Base-by-base conservation (phyloP, 257 asterid genomes). In the Rauvolfia tetraphylla region DNA sequence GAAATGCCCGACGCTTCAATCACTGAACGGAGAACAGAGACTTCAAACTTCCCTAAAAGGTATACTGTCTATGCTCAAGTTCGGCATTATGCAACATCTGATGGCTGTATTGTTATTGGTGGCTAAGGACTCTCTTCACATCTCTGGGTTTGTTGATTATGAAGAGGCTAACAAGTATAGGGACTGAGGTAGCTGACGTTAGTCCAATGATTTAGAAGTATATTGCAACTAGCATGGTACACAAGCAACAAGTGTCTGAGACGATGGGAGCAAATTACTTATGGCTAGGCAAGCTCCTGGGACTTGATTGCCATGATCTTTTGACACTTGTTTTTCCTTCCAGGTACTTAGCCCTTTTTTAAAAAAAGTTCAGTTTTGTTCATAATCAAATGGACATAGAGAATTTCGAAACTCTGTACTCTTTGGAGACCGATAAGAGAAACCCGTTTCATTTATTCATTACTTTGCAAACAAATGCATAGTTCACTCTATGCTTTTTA, bases 1-100 rank as follows among this genome's bases (percentile, higher is more conserved):
- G 59, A 74, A 44, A 51, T 72, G 39, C 69, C 41, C 29, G 57
- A 61, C 25, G 7, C 69, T 17, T 11, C 72, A 27, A 75, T 76
- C 56, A 29, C 38, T 44, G 20, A 57, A 39, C 74, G n/a, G 57
- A 48, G 48, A 68, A 65, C 48, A 65, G 71, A 12, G 42, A 65
- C 14, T 34, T 63, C 13, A 61, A 34, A 33, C 20, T 9, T 18
- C 25, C 25, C 33, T 17, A 18, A 34, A 18, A 22, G 29, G 3
- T 67, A 34, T 34, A 13, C 31, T 12, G 17, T 38, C 33, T 67
- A 9, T 39, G 29, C 27, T 34, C 31, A 33, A 38, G 71, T 67
- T 65, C 48, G 36, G 44, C 4, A 63, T 33, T 2, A 33, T 57
- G 36, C 36, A 27, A 27, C 67, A 27, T 29, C 38, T 51, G 42